Conservation (phyloP, 106 monocot genomes). For the Acorus gramineus region DNA sequence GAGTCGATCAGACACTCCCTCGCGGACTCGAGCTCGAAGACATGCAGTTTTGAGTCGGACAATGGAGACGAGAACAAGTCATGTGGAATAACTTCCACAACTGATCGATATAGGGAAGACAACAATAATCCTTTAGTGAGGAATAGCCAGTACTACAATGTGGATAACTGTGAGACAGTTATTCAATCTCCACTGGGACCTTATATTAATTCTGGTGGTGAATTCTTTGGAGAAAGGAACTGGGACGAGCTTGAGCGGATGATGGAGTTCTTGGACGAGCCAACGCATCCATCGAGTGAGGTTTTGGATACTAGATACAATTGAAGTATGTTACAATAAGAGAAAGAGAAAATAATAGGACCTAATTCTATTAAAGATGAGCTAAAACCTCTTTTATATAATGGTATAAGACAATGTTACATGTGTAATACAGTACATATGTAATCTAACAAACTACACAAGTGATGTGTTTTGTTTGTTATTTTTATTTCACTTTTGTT, state of each 20-base stretch:
- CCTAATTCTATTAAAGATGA: too few species aligned
- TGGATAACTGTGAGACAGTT: slow-evolving; percentile 20
- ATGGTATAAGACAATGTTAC: too few species aligned
- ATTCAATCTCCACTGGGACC: not conserved
- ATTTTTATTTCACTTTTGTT: too few species aligned
- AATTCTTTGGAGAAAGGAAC: slow-evolving; percentile 18
- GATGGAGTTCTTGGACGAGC: slow-evolving; percentile 32
- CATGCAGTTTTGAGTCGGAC: slow-evolving; percentile 49
- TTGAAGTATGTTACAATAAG: too few species aligned
- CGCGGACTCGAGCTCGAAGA: slow-evolving; percentile 31
- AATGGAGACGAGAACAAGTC: slow-evolving; percentile 21
- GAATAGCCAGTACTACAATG: slow-evolving; percentile 7
- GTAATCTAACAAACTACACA: too few species aligned
- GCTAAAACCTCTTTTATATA: too few species aligned
- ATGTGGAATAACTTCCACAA: not conserved
- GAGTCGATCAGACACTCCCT: slow-evolving; percentile 2
- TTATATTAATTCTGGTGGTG: slow-evolving; percentile 1
- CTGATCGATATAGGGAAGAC: not conserved
- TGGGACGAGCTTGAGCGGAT: slow-evolving; percentile 84
- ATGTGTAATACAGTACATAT: too few species aligned
- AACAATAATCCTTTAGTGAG: not conserved
- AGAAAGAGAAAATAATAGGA: too few species aligned
- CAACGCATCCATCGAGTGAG: not conserved
- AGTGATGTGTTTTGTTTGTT: too few species aligned
- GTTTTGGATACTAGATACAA: too few species aligned